Evolutionary conservation across 305 asterid species (phyloP).

Genomic region (Fraxinus latifolia): DNA sequence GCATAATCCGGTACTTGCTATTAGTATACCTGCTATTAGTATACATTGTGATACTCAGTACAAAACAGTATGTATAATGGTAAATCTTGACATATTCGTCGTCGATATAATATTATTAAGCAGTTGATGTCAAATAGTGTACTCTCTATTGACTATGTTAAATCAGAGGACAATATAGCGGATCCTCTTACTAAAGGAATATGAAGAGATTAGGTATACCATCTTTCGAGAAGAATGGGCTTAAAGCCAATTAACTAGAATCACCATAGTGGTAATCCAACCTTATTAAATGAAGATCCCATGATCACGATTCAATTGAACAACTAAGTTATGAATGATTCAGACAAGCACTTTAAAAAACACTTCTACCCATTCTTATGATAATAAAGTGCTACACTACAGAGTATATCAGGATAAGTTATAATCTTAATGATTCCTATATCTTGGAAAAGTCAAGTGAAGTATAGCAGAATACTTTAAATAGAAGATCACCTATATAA

Average conservation of each 20-base stretch:
- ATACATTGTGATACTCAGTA: not conserved
- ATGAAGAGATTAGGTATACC: not conserved
- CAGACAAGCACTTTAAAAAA: not conserved
- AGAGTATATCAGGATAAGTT: not conserved
- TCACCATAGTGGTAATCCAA: no score
- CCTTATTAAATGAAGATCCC: no score
- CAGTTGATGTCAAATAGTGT: not conserved
- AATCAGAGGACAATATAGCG: not conserved
- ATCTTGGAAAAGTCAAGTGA: no score
- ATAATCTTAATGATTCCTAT: no score
- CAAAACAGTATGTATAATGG: not conserved
- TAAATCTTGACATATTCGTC: no score
- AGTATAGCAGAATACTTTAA: no score
- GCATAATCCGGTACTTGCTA: not conserved
- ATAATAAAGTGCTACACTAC: not conserved
- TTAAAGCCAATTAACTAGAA: no score
- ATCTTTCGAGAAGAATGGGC: no score
- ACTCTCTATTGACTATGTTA: not conserved
- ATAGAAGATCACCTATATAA: no score
- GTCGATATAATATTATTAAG: no score
- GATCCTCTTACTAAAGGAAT: not conserved
- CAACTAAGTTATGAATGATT: no score
- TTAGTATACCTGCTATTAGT: not conserved
- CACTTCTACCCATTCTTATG: not conserved
- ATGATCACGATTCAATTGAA: no score